Conservation (phyloP, 257 asterid genomes). For the Avicennia marina region DNA sequence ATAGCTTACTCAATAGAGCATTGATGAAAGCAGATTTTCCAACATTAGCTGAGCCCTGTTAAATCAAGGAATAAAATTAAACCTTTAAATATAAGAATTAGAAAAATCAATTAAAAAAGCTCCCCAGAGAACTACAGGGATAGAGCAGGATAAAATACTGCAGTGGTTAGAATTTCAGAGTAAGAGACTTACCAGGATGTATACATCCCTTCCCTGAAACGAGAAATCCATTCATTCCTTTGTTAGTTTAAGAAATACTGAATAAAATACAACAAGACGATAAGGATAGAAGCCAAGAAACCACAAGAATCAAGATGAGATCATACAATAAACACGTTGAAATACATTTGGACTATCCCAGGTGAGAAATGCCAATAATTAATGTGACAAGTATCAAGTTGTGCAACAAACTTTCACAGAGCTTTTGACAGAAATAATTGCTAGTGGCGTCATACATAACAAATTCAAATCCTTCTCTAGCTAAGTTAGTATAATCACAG, state of each 20-base stretch:
- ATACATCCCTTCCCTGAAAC: slow-evolving; percentile 94
- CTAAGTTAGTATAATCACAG: no score
- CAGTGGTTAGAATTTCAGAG: slow-evolving; percentile 4
- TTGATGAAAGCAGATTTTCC: slow-evolving; percentile 98
- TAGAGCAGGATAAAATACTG: slow-evolving; percentile 4
- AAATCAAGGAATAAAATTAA: slow-evolving; percentile 22
- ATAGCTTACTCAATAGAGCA: slow-evolving; percentile 79
- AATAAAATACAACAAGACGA: not conserved
- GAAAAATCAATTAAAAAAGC: not conserved
- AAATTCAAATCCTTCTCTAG: no score
- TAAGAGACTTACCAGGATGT: slow-evolving; percentile 71
- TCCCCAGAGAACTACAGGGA: not conserved
- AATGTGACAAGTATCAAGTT: no score
- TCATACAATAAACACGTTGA: no score
- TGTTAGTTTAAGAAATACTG: slow-evolving; percentile 2
- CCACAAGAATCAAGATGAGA: no score
- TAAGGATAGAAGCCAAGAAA: slow-evolving; percentile 8
- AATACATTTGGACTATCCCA: no score
- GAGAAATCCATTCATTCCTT: slow-evolving; percentile 20
- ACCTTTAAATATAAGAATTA: not conserved
- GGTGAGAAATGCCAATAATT: no score
- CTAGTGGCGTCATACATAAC: no score
- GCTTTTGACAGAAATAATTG: no score
- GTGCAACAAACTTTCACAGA: no score
- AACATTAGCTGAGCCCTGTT: slow-evolving; percentile 95